Evolutionary conservation across 108 stramenopile genomes (phyloP), one percentile per base, ranked within the genome.

Genomic region (Skeletonema potamos): DNA sequence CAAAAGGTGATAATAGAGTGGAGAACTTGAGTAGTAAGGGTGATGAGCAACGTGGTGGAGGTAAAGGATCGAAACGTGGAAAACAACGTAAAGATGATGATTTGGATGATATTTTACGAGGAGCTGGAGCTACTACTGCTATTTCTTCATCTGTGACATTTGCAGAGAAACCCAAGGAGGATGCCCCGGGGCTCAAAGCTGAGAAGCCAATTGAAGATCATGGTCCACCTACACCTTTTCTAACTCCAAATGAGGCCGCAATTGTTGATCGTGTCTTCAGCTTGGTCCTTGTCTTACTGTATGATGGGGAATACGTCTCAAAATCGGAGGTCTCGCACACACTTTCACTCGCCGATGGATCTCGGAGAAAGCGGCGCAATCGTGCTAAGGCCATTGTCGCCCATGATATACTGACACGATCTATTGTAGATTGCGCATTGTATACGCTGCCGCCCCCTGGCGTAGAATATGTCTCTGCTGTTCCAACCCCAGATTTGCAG

Each of bases 361-460:
- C 66, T 20, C 59, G 64, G 0, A 36, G 32, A 4, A 79, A 79
- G 62, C 66, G 78, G 37, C 63, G 78, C 28, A 57, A 27, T 11
- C 71, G 78, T 18, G 71, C 78, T 34, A 78, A 85, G 59, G 56
- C 59, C 4, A 81, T 90, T 29, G 75, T 87, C 59, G 81, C 79
- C 15, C 73, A 86, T 58, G 82, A 89, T 59, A 18, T 66, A 30
- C 29, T 88, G 12, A 67, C 72, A 11, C 55, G 66, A 8, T 78
- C 87, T 44, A 65, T 90, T 24, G 87, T 89, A 74, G 88, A 90
- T 65, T 64, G 89, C 76, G 89, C 86, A 3, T 66, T 90, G 55
- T 62, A 87, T 9, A 80, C 72, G 15, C 68, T 66, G 22, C 77
- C 88, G 11, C 81, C 83, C 15, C 85, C 87, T 9, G 78, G 75